Base-by-base conservation (phyloP, 2,329 filamentous ascomycete species). In the Aspergillus sp. region DNA sequence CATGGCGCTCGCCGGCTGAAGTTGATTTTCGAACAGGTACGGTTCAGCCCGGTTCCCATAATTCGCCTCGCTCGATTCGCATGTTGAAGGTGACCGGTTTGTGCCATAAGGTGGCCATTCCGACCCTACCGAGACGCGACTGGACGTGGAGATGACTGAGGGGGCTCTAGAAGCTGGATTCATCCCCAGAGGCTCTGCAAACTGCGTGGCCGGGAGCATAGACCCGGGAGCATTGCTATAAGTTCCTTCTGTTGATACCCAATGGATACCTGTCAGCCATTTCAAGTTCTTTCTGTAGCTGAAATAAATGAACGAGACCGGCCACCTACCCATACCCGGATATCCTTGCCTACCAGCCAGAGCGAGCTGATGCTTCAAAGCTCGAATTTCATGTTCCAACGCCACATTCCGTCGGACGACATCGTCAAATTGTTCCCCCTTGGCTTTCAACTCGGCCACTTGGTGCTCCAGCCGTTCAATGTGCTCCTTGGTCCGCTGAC, bases 401-500 rank as follows among this genome's bases (percentile, higher is more conserved):
- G 82, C 80, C 36, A 81, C 77, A 68, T 85, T 85, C 6, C 82
- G 78, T 65, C 81, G 80, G 62, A 84, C 74, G n/a, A 84, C 72
- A 36, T 81, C 79, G 59, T 83, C 78, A 59, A 83, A 77, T 67
- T 81, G 82, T 60, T 85, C 81, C 32, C 79, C 75, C 56, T 79
- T 80, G 10, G 79, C 72, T 52, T 77, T 81, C 51, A 86, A 75
- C 49, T 85, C 83, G 47, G 78, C 79, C 50, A 86, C 80, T 59
- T 82, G 81, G 52, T 78, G 75, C 66, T 87, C 83, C n/a, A 87
- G 78, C 28, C 75, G 76, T 63, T 86, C 84, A 62, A 86, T 86
- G 69, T 85, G 84, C 64, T 85, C 83, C 65, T 84, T 86, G 45
- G 83, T 86, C 62, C 84, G 75, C 68, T 85, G 82, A 30, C 84